Percentiles rank a stretch among this genome's conserved stretches.
Conservation (phyloP, 208 protist species). For the Wallacemonas sp. region DNA sequence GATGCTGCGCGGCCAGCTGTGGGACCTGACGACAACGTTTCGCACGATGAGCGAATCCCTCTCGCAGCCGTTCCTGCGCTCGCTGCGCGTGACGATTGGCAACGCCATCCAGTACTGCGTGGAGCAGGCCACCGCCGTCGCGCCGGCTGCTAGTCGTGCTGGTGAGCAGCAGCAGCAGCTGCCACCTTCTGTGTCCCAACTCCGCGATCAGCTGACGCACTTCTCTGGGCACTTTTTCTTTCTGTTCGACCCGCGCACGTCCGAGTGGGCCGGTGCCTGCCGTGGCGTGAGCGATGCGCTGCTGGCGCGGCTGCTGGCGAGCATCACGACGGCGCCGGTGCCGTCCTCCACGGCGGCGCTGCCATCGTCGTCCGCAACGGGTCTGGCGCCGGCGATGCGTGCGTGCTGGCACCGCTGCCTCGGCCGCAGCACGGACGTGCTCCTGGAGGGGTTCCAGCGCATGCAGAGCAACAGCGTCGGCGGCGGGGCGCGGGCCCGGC, state of each 20-base stretch:
- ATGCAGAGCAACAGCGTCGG: conserved; percentile 12
- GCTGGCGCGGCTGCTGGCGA: conserved; percentile 27
- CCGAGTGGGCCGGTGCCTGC: conserved; percentile 31
- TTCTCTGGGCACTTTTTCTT: conserved; percentile 46
- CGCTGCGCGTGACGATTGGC: conserved; percentile 1
- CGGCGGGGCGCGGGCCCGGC: conserved; percentile 4
- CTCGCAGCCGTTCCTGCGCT: conserved; percentile 19
- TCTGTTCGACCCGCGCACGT: conserved; percentile 31
- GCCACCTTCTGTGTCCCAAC: too few species aligned
- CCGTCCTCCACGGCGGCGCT: background rate
- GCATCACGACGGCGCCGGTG: conserved; percentile 14
- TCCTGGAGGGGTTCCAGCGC: conserved; percentile 1
- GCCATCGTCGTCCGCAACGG: too few species aligned
- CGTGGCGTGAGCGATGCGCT: conserved; percentile 22
- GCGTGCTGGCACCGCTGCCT: background rate
- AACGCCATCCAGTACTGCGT: conserved; percentile 13
- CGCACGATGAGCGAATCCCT: background rate
- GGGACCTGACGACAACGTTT: conserved; percentile 1
- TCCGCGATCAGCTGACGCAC: conserved; percentile 33
- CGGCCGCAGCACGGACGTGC: background rate
- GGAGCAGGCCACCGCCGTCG: background rate
- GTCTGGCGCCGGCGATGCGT: too few species aligned
- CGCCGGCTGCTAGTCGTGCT: background rate
- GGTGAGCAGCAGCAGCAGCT: too few species aligned
- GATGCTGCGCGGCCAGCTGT: background rate